Conservation (phyloP, 2,329 filamentous ascomycete species). For the Seiridium cupressi region DNA sequence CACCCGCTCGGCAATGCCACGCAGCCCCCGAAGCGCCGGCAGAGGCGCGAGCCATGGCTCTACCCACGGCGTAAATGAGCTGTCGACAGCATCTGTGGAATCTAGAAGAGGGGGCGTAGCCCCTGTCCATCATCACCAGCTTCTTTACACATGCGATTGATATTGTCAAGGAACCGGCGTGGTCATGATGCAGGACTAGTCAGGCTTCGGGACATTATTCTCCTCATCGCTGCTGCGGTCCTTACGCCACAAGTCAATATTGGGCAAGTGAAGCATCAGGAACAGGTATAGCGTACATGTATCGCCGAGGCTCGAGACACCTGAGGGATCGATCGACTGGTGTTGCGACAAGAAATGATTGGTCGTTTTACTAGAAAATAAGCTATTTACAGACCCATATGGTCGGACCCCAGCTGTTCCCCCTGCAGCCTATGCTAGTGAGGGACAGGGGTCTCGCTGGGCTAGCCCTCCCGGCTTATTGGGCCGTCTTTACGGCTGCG, state of each 20-base stretch:
- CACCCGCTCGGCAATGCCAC: slow-evolving; percentile 4
- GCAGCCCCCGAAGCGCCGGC: background rate
- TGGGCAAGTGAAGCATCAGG: slow-evolving; percentile 13
- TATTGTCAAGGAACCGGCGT: background rate
- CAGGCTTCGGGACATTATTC: background rate
- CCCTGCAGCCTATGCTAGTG: background rate
- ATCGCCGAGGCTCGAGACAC: slow-evolving; percentile 3
- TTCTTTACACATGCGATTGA: background rate
- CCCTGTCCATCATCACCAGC: background rate
- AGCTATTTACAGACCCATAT: background rate
- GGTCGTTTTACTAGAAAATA: background rate
- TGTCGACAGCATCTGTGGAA: background rate
- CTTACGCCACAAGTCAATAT: slow-evolving; percentile 9
- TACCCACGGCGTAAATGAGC: background rate
- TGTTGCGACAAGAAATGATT: background rate
- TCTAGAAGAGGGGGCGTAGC: background rate
- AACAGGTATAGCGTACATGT: slow-evolving; percentile 19
- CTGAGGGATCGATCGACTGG: background rate
- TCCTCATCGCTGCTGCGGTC: background rate
- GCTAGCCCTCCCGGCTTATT: background rate
- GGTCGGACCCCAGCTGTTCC: background rate
- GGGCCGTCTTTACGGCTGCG: background rate
- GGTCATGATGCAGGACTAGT: background rate
- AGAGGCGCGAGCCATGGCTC: background rate
- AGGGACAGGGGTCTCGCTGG: background rate